phyloP scores from a whole-genome alignment of 2,329 filamentous ascomycete species.

The Colletotrichum somersetense region DNA sequence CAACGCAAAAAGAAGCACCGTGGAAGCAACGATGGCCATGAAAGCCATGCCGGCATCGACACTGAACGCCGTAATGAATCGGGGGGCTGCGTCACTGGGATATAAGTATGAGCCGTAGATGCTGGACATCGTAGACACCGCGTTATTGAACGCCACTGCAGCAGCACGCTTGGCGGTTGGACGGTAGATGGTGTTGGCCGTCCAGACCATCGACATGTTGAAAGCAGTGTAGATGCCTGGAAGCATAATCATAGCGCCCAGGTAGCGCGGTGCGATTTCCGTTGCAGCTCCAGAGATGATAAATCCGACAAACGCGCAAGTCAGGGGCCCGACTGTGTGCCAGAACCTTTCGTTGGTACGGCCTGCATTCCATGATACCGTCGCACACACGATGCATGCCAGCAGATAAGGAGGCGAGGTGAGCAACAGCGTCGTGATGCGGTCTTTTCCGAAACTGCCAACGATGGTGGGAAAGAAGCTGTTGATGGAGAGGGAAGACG shows the following conservation, averaged over 20 bases:
- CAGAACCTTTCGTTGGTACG: slow-evolving; percentile 38
- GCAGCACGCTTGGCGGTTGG: slow-evolving; percentile 43
- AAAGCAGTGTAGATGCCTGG: slow-evolving; percentile 45
- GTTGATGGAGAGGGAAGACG: slow-evolving; percentile 42
- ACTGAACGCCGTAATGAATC: slow-evolving; percentile 46
- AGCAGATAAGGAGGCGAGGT: slow-evolving; percentile 59
- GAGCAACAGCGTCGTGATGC: slow-evolving; percentile 58
- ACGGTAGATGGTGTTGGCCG: slow-evolving; percentile 44
- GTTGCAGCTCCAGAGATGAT: slow-evolving; percentile 33
- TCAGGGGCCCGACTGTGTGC: slow-evolving; percentile 36
- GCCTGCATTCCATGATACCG: slow-evolving; percentile 36
- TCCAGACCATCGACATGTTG: slow-evolving; percentile 46
- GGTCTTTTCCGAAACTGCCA: slow-evolving; percentile 22
- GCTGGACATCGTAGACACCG: slow-evolving; percentile 43
- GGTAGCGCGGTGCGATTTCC: slow-evolving; percentile 35
- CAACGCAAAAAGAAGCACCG: slow-evolving; percentile 44
- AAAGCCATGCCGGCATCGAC: slow-evolving; percentile 46
- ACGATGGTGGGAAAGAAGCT: slow-evolving; percentile 46
- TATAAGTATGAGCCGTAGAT: slow-evolving; percentile 48
- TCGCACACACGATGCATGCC: slow-evolving; percentile 51
- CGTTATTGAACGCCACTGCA: slow-evolving; percentile 45
- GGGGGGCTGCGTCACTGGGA: slow-evolving; percentile 43
- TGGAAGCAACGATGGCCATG: slow-evolving; percentile 43
- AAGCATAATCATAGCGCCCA: slow-evolving; percentile 44
- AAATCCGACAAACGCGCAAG: slow-evolving; percentile 38